Conservation (phyloP, 2,329 filamentous ascomycete genomes). For the Trichoderma oligosporum region DNA sequence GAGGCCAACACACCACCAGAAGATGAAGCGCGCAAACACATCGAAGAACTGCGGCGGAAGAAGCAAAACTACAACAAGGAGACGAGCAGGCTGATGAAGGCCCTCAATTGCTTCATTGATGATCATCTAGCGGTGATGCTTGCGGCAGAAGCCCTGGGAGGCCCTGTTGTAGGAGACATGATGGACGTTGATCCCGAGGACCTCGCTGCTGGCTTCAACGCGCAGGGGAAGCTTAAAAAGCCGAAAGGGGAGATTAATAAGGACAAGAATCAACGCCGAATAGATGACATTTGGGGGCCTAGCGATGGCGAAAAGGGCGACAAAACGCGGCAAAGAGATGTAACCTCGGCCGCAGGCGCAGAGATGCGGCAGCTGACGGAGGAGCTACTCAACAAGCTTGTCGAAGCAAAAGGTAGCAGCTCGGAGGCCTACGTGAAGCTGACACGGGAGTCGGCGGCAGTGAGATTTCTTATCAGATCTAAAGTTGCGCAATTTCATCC, state of each 20-base stretch:
- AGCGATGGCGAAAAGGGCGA: constrained; percentile 23
- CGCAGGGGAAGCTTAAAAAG: constrained; percentile 55
- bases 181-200: constrained; percentile 60
- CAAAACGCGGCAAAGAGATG: constrained; percentile 36
- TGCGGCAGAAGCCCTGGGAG: constrained; percentile 77
- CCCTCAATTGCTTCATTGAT: constrained; percentile 68
- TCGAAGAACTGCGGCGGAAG: constrained; percentile 57
- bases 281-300: constrained; percentile 61
- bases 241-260: constrained; percentile 38
- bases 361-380: constrained; percentile 61
- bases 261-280: constrained; percentile 55
- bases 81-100: constrained; percentile 57
- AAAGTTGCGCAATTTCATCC: constrained; percentile 66
- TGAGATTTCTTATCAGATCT: constrained; percentile 60
- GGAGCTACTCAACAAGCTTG: constrained; percentile 55
- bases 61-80: constrained; percentile 59
- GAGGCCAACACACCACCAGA: constrained; percentile 56
- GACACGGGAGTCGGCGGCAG: constrained; percentile 58
- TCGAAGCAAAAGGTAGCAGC: constrained; percentile 51
- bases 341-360: constrained; percentile 47
- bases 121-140: constrained; percentile 68
- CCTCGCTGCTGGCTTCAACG: constrained; percentile 56
- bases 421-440: constrained; percentile 57
- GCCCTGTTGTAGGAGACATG: constrained; percentile 74
- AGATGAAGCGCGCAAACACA: constrained; percentile 59